These are phyloP conservation scores for Naganishia randhawae DNA, from an alignment of 768 basidiomycete genomes.

Conservation along the genomic window DNA sequence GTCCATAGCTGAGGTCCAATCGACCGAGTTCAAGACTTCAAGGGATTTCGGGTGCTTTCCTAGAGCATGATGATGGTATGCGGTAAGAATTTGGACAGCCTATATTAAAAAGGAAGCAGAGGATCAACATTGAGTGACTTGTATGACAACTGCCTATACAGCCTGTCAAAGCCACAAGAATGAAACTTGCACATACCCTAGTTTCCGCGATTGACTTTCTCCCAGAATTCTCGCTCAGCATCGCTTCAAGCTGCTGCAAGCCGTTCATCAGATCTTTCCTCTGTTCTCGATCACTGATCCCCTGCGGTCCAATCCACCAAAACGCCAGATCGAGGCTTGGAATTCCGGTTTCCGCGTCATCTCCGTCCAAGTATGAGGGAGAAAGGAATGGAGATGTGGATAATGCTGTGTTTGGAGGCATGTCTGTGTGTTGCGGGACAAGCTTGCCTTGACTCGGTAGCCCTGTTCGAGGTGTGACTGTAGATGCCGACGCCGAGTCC, in stretches of 20 bases:
- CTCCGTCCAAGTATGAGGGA: constrained; percentile 58
- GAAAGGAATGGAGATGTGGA: constrained; percentile 36
- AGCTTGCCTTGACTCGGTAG: not conserved
- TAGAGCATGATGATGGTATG: constrained; percentile 76
- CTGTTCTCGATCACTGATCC: constrained; percentile 12
- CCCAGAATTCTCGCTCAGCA: constrained; percentile 26
- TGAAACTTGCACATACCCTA: not conserved
- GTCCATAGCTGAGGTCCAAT: constrained; percentile 59
- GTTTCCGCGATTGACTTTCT: constrained; percentile 31
- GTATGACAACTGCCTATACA: no score
- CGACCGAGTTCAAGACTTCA: constrained; percentile 49
- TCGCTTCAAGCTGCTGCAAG: constrained; percentile 8
- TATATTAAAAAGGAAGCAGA: constrained; percentile 44
- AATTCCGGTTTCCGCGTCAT: constrained; percentile 61
- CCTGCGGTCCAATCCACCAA: constrained; percentile 31
- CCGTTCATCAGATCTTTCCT: constrained; percentile 14
- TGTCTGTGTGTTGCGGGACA: not conserved
- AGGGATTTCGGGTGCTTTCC: constrained; percentile 66
- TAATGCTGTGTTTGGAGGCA: not conserved
- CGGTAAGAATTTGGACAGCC: constrained; percentile 67
- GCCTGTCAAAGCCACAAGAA: not conserved
- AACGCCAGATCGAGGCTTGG: constrained; percentile 25
- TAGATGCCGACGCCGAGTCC: constrained; percentile 5
- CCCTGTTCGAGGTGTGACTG: constrained; percentile 1
- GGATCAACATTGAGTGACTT: not conserved